Base-by-base conservation (phyloP, 352 stramenopile species). In the Pythium grandisporangium region DNA sequence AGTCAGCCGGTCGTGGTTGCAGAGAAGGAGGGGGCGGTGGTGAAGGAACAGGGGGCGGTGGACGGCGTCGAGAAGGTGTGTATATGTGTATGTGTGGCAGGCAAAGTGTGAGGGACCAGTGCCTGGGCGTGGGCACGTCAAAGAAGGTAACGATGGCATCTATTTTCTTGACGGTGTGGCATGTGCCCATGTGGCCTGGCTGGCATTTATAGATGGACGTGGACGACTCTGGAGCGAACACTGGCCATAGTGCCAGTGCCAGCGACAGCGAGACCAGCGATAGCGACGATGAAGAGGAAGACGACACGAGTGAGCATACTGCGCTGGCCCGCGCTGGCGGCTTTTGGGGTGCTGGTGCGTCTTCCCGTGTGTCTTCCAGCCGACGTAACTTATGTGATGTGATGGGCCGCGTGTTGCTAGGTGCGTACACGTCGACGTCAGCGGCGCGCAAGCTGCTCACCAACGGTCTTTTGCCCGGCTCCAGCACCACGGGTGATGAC, bases 381-480 rank as follows among this genome's bases (percentile, higher is more conserved):
- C 45, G 50, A 17, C 71, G 74, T 78, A 91, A 82, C 67, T 82
- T 91, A 59, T 93, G 81, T 89, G 74, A 81, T 70, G 68, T 91
- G 54, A 81, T 93, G 71, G 76, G 75, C 60, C 64, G 79, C 74
- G 85, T 84, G 63, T 81, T 89, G 56, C 48, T 87, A 83, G 73
- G 69, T 80, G 45, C 30, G 40, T 45, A 47, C 22, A 8, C n/a
- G 6, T 11, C 27, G 22, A 39, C 35, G 25, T 12, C 25, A 30
- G 33, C 29, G 17, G 19, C 20, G 37, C 45, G 30, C 30, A 13
- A 33, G 40, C 35, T 42, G 29, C 23, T 45, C 16, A 25, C 30
- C 12, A 45, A 42, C 17, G 41, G 37, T 37, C 24, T 14, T 35
- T 42, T 26, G 30, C 35, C 40, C 7, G 4, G 35, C 16, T 33